phyloP scores from a whole-genome alignment of 495 filamentous ascomycete genomes.

The Rhypophila decipiens region DNA sequence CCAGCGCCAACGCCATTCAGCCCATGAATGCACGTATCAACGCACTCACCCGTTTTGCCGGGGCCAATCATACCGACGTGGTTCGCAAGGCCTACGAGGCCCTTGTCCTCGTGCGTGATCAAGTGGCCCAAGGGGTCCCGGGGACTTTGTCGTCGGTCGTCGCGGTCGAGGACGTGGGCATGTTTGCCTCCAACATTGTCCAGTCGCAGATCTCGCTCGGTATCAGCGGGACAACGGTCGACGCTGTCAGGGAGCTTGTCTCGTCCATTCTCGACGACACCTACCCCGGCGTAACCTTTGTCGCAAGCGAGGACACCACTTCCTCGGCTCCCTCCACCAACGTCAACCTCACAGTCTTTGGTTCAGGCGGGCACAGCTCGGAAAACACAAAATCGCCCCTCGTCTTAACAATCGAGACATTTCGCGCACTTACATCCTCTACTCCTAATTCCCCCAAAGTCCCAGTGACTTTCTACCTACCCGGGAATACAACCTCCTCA shows the following conservation, averaged over 20 bases:
- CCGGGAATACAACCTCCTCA: constrained; percentile 14
- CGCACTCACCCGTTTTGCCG: constrained; percentile 11
- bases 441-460: constrained; percentile 5
- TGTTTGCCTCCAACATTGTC: constrained; percentile 32
- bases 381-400: constrained; percentile 17
- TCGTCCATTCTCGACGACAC: constrained; percentile 12
- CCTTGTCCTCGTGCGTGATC: constrained; percentile 13
- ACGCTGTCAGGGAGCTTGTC: constrained; percentile 12
- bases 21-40: constrained; percentile 20
- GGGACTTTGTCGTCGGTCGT: constrained; percentile 14
- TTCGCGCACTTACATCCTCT: constrained; percentile 13
- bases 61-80: constrained; percentile 9
- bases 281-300: constrained; percentile 10
- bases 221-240: constrained; percentile 8
- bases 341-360: constrained; percentile 10
- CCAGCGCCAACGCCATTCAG: constrained; percentile 14
- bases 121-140: constrained; percentile 5
- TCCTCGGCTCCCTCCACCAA: neutral
- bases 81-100: constrained; percentile 17
- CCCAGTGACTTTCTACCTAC: constrained; percentile 12
- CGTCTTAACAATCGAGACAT: constrained; percentile 17
- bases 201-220: constrained; percentile 12
- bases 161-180: constrained; percentile 33
- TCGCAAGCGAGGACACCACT: constrained; percentile 4
- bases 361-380: constrained; percentile 21